Base-by-base conservation (phyloP, 2,329 filamentous ascomycete species). In the Fusarium palustre region DNA sequence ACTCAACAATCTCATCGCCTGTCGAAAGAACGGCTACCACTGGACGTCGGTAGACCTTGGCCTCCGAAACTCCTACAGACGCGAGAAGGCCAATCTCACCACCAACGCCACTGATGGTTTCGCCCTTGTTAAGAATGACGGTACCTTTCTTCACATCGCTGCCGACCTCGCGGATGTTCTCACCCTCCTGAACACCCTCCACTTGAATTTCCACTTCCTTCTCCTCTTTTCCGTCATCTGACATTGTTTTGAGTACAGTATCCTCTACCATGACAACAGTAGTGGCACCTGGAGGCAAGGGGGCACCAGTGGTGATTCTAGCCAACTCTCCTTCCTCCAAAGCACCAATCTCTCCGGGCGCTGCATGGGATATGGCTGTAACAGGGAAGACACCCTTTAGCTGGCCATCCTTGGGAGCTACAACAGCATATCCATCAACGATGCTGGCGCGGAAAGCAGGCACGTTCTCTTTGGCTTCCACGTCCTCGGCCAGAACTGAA, bases 371-470 rank as follows among this genome's bases (percentile, higher is more conserved):
- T 15, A 98, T 86, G 1, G 92, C 91, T 1, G 91, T 90, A 16
- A 99, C 95, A 1, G 95, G 94, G 75, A 96, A 98, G 1, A 90
- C 81, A 0, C 95, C 94, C 73, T 91, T 92, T 49, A 92, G 87
- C 49, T 86, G 88, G 1, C 86, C 88, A 41, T 88, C 83, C 31
- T 82, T 81, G 55, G 86, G 85, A 8, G 88, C 90, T 38, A 94
- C 89, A 1, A 97, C 87, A 4, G 96, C 96, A 76, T 99, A 99
- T 2, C 96, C 96, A 78, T 99, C 96, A 1, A 99, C 96, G 41
- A 97, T 98, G 76, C 95, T 98, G 20, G 96, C 96, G 61, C 94
- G 86, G 80, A 97, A 99, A 0, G 95, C 96, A 1, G 96, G 96
- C 0, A 99, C 96, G 10, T 91, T 88, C 77, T 97, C 95, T 6